Evolutionary conservation across 2,329 filamentous ascomycete genomes (phyloP).

Genomic region (Calonectria montana): DNA sequence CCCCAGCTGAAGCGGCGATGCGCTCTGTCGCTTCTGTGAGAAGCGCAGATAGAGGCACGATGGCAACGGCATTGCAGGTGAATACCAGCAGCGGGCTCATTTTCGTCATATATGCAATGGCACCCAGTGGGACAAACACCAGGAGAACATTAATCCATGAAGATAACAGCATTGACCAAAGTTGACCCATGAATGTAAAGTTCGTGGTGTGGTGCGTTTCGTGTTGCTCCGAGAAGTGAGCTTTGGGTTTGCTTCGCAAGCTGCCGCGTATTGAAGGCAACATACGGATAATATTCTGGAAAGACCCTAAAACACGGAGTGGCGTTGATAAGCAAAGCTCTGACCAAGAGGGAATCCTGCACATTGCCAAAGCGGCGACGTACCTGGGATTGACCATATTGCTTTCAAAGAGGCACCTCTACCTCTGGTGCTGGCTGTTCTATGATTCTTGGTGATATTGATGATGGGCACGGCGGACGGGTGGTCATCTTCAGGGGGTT

Average conservation of each 20-base stretch:
- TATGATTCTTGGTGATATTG: neutral
- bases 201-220: neutral
- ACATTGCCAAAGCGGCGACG: neutral
- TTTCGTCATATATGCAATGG: constrained; percentile 60
- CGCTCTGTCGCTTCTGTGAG: constrained; percentile 70
- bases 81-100: constrained; percentile 60
- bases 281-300: neutral
- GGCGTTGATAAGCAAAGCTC: neutral
- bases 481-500: neutral
- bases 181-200: constrained; percentile 26
- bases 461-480: neutral
- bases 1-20: constrained; percentile 66
- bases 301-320: neutral
- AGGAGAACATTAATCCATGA: constrained; percentile 73
- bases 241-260: neutral
- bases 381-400: neutral
- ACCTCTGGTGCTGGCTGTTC: neutral
- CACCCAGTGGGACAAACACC: constrained; percentile 76
- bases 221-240: neutral
- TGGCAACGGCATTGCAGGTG: constrained; percentile 69
- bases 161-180: constrained; percentile 43
- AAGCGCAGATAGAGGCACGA: constrained; percentile 68
- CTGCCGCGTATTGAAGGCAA: neutral
- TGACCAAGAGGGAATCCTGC: neutral
- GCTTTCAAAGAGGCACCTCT: neutral